Conservation (phyloP, 2,329 filamentous ascomycete species). For the Fusarium torreyae region DNA sequence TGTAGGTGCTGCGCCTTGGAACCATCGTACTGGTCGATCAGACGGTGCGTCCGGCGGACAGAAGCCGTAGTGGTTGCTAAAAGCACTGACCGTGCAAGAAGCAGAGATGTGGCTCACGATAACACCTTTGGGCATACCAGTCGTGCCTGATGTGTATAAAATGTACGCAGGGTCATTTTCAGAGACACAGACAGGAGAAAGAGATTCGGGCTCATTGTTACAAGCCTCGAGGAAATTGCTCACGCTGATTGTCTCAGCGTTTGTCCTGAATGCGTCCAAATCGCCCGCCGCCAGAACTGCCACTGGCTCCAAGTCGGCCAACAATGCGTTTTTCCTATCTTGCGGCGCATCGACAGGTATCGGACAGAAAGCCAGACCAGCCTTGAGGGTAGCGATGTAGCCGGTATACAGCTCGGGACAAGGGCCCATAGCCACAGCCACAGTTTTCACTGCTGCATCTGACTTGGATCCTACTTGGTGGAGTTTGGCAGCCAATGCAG, state of each 20-base stretch:
- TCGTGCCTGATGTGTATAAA: conserved; percentile 28
- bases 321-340: conserved; percentile 15
- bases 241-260: not conserved
- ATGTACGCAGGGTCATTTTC: conserved; percentile 6
- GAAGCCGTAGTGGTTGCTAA: conserved; percentile 20
- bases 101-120: conserved; percentile 25
- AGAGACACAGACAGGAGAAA: rapidly evolving
- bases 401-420: conserved; percentile 29
- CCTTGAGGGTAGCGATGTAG: conserved; percentile 20
- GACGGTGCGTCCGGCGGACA: not conserved
- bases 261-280: not conserved
- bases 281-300: not conserved
- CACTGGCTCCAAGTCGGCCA: conserved; percentile 15
- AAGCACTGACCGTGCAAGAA: conserved; percentile 12
- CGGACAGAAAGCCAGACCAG: conserved; percentile 24
- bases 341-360: conserved; percentile 7
- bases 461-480: not conserved
- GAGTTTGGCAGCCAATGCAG: not conserved
- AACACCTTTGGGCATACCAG: conserved; percentile 25
- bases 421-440: conserved; percentile 17
- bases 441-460: not conserved
- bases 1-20: conserved; percentile 25
- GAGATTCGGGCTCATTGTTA: not conserved
- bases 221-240: not conserved
- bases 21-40: conserved; percentile 18